A percentile compares a stretch with the other conserved stretches of the same genome.
Conservation (phyloP, 176 grass and related monocot genomes). For the Pharus latifolius region DNA sequence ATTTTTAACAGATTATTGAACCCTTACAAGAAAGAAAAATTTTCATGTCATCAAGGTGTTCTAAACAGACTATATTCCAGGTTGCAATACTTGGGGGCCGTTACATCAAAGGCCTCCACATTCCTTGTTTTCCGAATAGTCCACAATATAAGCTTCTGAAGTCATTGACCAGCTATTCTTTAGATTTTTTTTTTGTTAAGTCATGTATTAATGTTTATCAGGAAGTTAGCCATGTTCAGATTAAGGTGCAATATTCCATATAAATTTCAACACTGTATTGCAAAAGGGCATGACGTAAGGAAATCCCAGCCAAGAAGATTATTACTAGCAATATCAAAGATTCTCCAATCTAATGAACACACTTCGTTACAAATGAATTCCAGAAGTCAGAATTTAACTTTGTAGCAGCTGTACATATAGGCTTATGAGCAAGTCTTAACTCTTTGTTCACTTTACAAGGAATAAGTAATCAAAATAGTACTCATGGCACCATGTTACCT, state of each 20-base stretch:
- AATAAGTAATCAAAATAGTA: background rate
- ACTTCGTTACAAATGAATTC: background rate
- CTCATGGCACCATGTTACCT: slow-evolving; percentile 33
- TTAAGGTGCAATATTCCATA: too few species aligned
- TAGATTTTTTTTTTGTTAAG: too few species aligned
- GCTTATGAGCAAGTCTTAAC: background rate
- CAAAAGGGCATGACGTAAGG: too few species aligned
- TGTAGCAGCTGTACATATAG: too few species aligned
- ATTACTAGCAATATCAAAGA: background rate
- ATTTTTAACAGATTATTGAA: background rate
- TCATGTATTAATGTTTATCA: too few species aligned
- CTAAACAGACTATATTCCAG: background rate
- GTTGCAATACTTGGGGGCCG: background rate
- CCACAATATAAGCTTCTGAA: background rate
- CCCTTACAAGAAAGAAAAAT: background rate
- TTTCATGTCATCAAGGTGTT: background rate
- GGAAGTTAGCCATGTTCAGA: too few species aligned
- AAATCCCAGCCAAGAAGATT: background rate
- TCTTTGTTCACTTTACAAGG: background rate
- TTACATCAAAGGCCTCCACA: background rate
- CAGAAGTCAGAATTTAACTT: background rate
- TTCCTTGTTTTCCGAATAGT: background rate
- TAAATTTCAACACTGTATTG: too few species aligned
- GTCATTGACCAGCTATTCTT: background rate
- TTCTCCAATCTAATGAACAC: background rate